A percentile compares a stretch with the other conserved stretches of the same genome.
These are phyloP conservation scores for Cladosporium sp. DNA, from an alignment of 2,329 filamentous ascomycete genomes.

Conservation along the genomic window DNA sequence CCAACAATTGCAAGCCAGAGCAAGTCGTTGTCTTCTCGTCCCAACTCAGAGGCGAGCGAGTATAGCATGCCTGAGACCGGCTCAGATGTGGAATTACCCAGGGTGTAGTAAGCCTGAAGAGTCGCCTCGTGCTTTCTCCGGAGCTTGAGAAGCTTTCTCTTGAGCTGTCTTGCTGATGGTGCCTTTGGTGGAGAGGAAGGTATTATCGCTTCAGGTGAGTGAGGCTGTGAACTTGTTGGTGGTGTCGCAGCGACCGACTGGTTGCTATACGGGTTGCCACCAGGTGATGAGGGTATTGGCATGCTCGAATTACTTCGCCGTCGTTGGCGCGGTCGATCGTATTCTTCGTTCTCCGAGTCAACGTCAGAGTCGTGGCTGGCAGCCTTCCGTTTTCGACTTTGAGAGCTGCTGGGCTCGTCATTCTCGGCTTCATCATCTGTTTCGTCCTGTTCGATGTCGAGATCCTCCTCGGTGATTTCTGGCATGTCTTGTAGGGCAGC, in stretches of 20 bases:
- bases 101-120: slow-evolving; percentile 76
- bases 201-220: slow-evolving; percentile 34
- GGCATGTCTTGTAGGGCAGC: slow-evolving; percentile 86
- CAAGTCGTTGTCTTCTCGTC: slow-evolving; percentile 92
- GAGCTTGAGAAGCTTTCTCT: slow-evolving; percentile 69
- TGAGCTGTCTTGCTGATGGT: slow-evolving; percentile 67
- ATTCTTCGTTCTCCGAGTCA: slow-evolving; percentile 60
- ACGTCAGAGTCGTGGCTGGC: slow-evolving; percentile 64
- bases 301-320: slow-evolving; percentile 80
- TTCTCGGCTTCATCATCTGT: slow-evolving; percentile 54
- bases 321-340: slow-evolving; percentile 72
- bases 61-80: slow-evolving; percentile 94
- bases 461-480: slow-evolving; percentile 71
- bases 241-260: slow-evolving; percentile 21
- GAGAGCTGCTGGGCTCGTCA: slow-evolving; percentile 38
- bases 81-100: slow-evolving; percentile 88
- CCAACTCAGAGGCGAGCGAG: slow-evolving; percentile 87
- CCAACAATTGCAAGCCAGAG: slow-evolving; percentile 94
- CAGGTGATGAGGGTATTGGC: slow-evolving; percentile 64
- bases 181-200: slow-evolving; percentile 56
- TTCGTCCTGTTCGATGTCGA: slow-evolving; percentile 57
- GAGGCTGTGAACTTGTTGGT: slow-evolving; percentile 42
- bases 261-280: slow-evolving; percentile 26
- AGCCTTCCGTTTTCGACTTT: slow-evolving; percentile 69
- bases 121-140: slow-evolving; percentile 72